Evolutionary conservation across 192 early-diverging fungal species (phyloP), one percentile per base, ranked within the genome.

Genomic region (Rhizophlyctis rosea): DNA sequence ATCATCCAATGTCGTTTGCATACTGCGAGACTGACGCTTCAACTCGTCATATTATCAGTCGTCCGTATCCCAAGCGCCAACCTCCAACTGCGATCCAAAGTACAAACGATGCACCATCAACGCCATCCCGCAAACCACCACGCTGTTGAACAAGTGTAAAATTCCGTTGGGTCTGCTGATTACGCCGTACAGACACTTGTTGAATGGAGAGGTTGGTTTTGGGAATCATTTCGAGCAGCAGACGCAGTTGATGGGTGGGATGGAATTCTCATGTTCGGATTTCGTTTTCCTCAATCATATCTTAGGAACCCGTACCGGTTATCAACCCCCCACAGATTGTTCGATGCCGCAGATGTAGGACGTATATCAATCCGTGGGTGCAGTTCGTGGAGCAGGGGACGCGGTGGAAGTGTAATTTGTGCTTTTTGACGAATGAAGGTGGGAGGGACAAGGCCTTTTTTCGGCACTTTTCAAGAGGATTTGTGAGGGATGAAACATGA

Each of bases 281-380:
- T 25, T 36, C 21, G 18, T 39, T 36, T 23, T n/a, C 34, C 7
- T 30, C 35, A 50, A 62, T 50, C 2, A 29, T 47, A 34, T 4
- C 75, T 11, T 48, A 86, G 70, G 84, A 83, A 18, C 81, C 87
- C 21, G 88, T 98, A 0, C 94, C 94, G 2, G 88, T 95, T 0
- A 86, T 95, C 28, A 82, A 89, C n/a, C 90, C 95, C 57, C 83
- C 84, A 25, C 84, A 87, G 50, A 95, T 98, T 77, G 91, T 94
- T 57, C 86, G 96, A 31, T 98, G 96, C 76, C 81, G 95, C 31
- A 78, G 94, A 25, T 98, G 96, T 75, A 81, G 96, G 60, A 90
- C 92, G 2, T 98, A 98, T 64, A 93, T 98, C 70, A 97, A 98
- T 59, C 96, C 96, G 25, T 98, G 89, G 74, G 89, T 98, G 4